Base-by-base conservation (phyloP, 495 filamentous ascomycete species). In the Bombardia bombarda region DNA sequence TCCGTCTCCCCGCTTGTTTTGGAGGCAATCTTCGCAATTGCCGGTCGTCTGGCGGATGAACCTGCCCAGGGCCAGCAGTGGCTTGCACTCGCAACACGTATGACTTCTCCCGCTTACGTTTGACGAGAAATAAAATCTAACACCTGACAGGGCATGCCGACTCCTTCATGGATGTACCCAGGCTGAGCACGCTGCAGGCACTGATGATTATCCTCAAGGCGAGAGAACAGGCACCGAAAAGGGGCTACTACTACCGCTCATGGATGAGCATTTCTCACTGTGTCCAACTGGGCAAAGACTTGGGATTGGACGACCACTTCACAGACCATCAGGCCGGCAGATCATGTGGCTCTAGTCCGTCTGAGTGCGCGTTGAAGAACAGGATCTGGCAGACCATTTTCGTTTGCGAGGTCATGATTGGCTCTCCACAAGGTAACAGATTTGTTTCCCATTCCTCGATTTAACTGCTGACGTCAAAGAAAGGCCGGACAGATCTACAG, bases 201-300 rank as follows among this genome's bases (percentile, higher is more conserved):
- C 65, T 95, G 42, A 68, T 96, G 38, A 78, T 98, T 24, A 67
- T 97, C 30, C 60, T 95, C 14, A 98, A 98, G 66, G 93, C 92
- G 2, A 74, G 90, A 48, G 92, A 98, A 60, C 82, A 87, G 23
- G 78, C 83, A 9, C 93, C 93, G 2, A 92, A 92, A 58, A 81
- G 87, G 53, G 92, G 92, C 1, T 98, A 98, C 60, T 98, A 92
- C 62, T 97, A 90, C 58, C 79, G 92, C 19, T 98, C 92, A 9
- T 98, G 92, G 92, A 95, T 95, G 78, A 93, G 86, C 6, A 80
- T 96, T 35, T 90, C 95, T 41, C 88, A 86, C 32, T 82, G 90
- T 42, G 82, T 95, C 18, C 81, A 87, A 9, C 93, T 98, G 86
- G 87, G 81, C 32, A 89, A 93, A 52, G 92, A 98, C 57, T 71